phyloP scores from a whole-genome alignment of 805 yeast genomes.

The Schizosaccharomyces lindneri region DNA sequence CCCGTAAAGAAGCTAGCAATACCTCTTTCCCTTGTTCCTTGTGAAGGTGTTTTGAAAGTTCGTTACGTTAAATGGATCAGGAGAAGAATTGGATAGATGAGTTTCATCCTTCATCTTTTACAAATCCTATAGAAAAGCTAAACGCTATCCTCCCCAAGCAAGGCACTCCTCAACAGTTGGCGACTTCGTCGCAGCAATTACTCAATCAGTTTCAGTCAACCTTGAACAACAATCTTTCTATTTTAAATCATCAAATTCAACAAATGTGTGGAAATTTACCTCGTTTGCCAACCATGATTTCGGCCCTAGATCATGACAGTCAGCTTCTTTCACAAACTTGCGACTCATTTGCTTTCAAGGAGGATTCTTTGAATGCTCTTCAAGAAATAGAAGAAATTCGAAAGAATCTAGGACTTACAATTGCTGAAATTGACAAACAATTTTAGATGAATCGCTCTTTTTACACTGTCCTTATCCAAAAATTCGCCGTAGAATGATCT shows the following conservation, averaged over 20 bases:
- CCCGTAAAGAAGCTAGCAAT: no score
- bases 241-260: neutral
- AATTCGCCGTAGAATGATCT: neutral
- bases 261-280: neutral
- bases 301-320: neutral
- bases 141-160: neutral
- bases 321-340: neutral
- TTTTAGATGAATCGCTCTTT: neutral
- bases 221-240: neutral
- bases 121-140: neutral
- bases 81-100: neutral
- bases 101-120: neutral
- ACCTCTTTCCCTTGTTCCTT: no score
- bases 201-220: neutral
- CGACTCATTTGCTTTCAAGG: neutral
- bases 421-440: neutral
- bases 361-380: neutral
- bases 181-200: neutral
- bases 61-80: neutral
- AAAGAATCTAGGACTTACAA: neutral
- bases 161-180: neutral
- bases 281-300: neutral
- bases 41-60: neutral
- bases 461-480: neutral
- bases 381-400: neutral